Evolutionary conservation across 495 filamentous ascomycete genomes (phyloP).

Genomic region (Gamarada debralockiae): DNA sequence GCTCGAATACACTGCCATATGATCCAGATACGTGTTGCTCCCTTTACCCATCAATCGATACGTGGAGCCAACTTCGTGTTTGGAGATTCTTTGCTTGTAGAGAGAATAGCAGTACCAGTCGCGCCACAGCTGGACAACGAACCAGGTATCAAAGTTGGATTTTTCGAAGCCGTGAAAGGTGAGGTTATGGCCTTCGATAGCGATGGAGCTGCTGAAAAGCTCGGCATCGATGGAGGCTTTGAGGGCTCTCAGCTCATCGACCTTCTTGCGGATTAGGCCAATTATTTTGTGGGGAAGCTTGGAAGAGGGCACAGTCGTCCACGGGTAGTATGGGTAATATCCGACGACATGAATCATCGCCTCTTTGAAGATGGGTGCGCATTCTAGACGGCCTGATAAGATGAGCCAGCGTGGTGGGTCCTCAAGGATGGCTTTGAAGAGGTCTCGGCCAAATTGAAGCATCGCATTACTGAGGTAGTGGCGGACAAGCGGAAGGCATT

Average conservation of each 20-base stretch:
- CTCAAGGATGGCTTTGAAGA: slow-evolving; percentile 8
- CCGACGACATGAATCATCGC: slow-evolving; percentile 20
- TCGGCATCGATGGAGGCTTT: slow-evolving; percentile 3
- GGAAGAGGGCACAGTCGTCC: not conserved
- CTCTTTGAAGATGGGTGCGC: slow-evolving; percentile 14
- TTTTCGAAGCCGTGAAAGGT: not conserved
- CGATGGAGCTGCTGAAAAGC: slow-evolving; percentile 2
- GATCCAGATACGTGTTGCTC: slow-evolving; percentile 6
- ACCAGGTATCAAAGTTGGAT: not conserved
- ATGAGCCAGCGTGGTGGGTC: slow-evolving; percentile 16
- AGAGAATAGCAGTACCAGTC: slow-evolving; percentile 5
- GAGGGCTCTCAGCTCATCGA: not conserved
- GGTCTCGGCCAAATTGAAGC: slow-evolving; percentile 1
- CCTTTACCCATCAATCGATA: slow-evolving; percentile 11
- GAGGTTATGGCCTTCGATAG: not conserved
- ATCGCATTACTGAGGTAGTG: not conserved
- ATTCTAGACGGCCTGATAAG: slow-evolving; percentile 6
- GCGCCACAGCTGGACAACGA: slow-evolving; percentile 2
- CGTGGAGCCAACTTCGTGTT: not conserved
- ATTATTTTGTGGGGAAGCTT: not conserved
- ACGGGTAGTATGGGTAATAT: not conserved
- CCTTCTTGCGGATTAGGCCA: slow-evolving; percentile 5
- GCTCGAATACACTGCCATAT: not conserved
- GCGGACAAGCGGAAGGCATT: not conserved
- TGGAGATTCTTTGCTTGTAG: not conserved